These are phyloP conservation scores for Dictyostelium brefeldianum DNA, from an alignment of 78 protist genomes.

Conservation along the genomic window DNA sequence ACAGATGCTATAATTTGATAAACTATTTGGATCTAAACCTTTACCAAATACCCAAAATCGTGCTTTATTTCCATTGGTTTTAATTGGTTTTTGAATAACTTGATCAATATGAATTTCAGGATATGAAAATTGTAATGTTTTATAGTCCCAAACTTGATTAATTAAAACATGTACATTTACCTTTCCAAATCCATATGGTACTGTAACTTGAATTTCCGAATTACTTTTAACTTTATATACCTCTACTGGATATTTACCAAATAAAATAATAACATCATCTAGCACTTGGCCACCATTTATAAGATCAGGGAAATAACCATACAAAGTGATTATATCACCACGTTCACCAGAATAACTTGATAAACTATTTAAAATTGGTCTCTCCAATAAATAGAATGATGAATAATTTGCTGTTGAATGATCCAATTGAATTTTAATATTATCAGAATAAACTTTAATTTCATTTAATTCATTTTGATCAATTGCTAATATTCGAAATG, in stretches of 20 bases:
- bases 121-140: not conserved
- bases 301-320: too few relatives aligned
- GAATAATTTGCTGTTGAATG: not conserved
- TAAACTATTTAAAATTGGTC: not conserved
- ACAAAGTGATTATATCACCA: too few relatives aligned
- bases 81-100: not conserved
- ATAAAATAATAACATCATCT: not conserved
- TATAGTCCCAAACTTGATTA: not conserved
- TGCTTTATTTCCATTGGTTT: not conserved
- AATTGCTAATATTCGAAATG: too few relatives aligned
- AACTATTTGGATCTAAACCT: not conserved
- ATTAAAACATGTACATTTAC: not conserved
- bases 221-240: not conserved
- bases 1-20: not conserved
- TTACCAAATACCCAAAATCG: not conserved
- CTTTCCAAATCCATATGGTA: not conserved
- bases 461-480: too few relatives aligned
- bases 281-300: too few relatives aligned
- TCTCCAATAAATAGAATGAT: not conserved
- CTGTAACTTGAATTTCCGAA: not conserved
- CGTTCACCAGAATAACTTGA: too few relatives aligned
- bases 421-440: not conserved
- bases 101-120: not conserved
- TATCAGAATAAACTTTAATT: too few relatives aligned
- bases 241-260: not conserved